Evolutionary conservation across 2,329 filamentous ascomycete genomes (phyloP), one percentile per base, ranked within the genome.

Genomic region (Penicillium sp.): DNA sequence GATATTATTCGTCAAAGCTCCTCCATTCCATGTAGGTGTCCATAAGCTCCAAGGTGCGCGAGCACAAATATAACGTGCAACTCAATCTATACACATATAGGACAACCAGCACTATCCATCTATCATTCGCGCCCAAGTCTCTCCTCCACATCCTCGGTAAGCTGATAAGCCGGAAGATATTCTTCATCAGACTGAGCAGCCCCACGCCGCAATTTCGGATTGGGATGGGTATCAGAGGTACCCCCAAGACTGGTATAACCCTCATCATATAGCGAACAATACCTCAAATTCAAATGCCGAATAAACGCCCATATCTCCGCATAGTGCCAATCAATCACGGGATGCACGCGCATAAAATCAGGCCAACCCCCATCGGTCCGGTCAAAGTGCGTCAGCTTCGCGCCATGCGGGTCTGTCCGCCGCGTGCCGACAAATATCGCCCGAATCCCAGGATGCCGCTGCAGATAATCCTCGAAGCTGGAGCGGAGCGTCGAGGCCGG

Each of bases 271-370:
- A 99, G 79, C 10, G 79, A 76, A 72, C 94, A 97, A 69, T 96
- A 99, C 5, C 87, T 85, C 27, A 97, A 85, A 1, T 84, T 81
- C 29, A 97, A 76, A 66, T 89, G 85, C 29, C 66, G 68, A 80
- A 90, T 79, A 68, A 95, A 91, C 16, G 86, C 84, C 94, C 94
- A 97, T 50, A 97, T 93, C 72, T 97, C 93, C 10, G 85, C 84
- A 73, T 97, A 96, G 71, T 94, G 90, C 94, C 94, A 99, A 74
- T 99, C 94, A 68, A 99, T 92, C 9, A 99, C 89, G 0, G 94
- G 93, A 73, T 99, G 91, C 56, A 97, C 81, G 55, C 94, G 84
- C 86, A 97, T 92, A 67, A 97, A 96, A 40, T 81, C 77, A 34
- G 94, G 94, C 94, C 94, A 99, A 2, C 88, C 91, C 34, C 82